Conservation (phyloP, 2,329 filamentous ascomycete genomes). For the Trichoderma lentiforme region DNA sequence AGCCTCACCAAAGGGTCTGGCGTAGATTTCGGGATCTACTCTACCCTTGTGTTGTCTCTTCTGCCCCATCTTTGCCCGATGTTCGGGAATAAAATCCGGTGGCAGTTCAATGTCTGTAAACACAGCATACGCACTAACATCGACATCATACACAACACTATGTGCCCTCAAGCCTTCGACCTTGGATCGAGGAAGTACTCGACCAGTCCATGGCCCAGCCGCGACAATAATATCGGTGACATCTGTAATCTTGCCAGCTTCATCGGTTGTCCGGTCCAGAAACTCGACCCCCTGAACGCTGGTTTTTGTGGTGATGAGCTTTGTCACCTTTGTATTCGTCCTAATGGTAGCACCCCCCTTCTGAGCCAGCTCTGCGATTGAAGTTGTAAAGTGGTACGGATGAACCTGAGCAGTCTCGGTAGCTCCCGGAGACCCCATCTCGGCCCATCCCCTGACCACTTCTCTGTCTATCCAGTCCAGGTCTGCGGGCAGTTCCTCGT, state of each 20-base stretch:
- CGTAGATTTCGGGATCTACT: slow-evolving; percentile 90
- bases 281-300: slow-evolving; percentile 61
- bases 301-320: slow-evolving; percentile 54
- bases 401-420: slow-evolving; percentile 90
- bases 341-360: slow-evolving; percentile 66
- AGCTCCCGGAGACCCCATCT: slow-evolving; percentile 69
- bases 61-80: slow-evolving; percentile 46
- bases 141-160: slow-evolving; percentile 61
- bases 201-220: slow-evolving; percentile 62
- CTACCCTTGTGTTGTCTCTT: slow-evolving; percentile 55
- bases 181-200: slow-evolving; percentile 54
- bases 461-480: slow-evolving; percentile 79
- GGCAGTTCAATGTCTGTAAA: slow-evolving; percentile 86
- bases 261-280: slow-evolving; percentile 44
- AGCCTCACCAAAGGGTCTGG: slow-evolving; percentile 80
- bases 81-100: slow-evolving; percentile 54
- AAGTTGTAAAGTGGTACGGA: slow-evolving; percentile 82
- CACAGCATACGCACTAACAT: slow-evolving; percentile 70
- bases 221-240: slow-evolving; percentile 55
- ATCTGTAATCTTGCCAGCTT: slow-evolving; percentile 35
- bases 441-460: slow-evolving; percentile 66
- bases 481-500: slow-evolving; percentile 66
- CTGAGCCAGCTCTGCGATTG: slow-evolving; percentile 73
- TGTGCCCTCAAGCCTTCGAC: slow-evolving; percentile 60
- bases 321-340: slow-evolving; percentile 63